These are phyloP conservation scores for Cornus florida DNA, from an alignment of 148 eudicot species.

Conservation along the genomic window DNA sequence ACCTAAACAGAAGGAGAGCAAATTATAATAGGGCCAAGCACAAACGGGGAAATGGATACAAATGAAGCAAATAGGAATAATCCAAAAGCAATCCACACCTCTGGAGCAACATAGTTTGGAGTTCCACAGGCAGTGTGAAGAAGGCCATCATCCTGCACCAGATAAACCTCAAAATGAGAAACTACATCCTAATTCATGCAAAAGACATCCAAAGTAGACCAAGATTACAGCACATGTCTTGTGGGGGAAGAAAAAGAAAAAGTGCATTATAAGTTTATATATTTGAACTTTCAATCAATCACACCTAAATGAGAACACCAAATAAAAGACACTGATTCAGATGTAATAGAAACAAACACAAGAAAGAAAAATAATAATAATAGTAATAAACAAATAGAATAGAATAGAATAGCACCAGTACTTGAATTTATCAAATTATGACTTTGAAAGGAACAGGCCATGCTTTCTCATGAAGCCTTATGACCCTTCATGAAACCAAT, in stretches of 20 bases:
- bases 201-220: background rate
- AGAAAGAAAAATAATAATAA: too few species aligned
- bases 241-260: background rate
- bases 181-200: background rate
- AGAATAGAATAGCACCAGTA: too few species aligned
- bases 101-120: slow-evolving; percentile 98
- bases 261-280: background rate
- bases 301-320: slow-evolving; percentile 1
- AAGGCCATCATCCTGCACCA: slow-evolving; percentile 84
- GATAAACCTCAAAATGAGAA: slow-evolving; percentile 12
- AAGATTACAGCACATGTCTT: background rate
- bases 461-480: too few species aligned
- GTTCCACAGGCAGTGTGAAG: slow-evolving; percentile 99
- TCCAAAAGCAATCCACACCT: slow-evolving; percentile 39
- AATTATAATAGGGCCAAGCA: background rate
- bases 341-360: too few species aligned
- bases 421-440: too few species aligned
- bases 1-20: slow-evolving; percentile 47
- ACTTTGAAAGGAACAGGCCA: too few species aligned
- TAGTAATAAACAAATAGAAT: too few species aligned
- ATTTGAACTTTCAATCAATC: background rate
- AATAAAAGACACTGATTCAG: background rate
- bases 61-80: slow-evolving; percentile 6
- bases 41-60: slow-evolving; percentile 4
- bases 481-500: too few species aligned